Evolutionary conservation across 192 early-diverging fungal species (phyloP), one percentile per base, ranked within the genome.

Genomic region (Linderina pennispora): DNA sequence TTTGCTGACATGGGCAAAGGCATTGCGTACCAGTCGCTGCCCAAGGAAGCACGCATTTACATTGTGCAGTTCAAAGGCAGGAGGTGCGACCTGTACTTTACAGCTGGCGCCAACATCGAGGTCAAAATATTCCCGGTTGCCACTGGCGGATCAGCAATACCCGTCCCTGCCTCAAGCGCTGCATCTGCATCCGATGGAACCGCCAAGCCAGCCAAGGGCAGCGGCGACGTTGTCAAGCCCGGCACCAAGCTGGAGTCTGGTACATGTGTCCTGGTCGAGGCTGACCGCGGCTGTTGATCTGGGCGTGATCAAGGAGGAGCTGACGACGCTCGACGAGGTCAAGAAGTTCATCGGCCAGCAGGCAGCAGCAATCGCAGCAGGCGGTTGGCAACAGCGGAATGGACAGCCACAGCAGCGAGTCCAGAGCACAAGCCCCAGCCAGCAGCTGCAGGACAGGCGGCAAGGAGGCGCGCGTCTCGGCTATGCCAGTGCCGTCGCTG

Each of bases 1-100:
- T 65, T 61, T 65, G 56, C 62, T 1, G 62, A 72, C 18, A 72
- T 72, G 68, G 68, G 68, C 31, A 72, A 60, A 48, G 70, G 70
- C 0, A 23, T 74, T 4, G 16, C 59, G 2, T 66, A 44, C 48
- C 43, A 50, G 11, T 55, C 58, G 7, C 48, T 74, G 20, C 58
- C 70, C 13, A 58, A 43, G 22, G 45, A 44, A 34, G 53, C 64
- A 8, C 63, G 62, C 28, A 48, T 74, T n/a, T 74, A 58, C 55
- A 53, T 66, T 25, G 64, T 74, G 36, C 50, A 67, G 40, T 74
- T 74, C 50, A 74, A 74, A 39, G 54, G 63, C 23, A 26, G 19
- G 31, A 55, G 64, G 35, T 45, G 58, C 46, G 70, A 74, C 24
- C 42, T 74, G 34, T 67, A 53, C 31, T 74, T 65, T 46, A 56